Conservation (phyloP, 2,329 filamentous ascomycete genomes). For the Curvularia eragrostidis region DNA sequence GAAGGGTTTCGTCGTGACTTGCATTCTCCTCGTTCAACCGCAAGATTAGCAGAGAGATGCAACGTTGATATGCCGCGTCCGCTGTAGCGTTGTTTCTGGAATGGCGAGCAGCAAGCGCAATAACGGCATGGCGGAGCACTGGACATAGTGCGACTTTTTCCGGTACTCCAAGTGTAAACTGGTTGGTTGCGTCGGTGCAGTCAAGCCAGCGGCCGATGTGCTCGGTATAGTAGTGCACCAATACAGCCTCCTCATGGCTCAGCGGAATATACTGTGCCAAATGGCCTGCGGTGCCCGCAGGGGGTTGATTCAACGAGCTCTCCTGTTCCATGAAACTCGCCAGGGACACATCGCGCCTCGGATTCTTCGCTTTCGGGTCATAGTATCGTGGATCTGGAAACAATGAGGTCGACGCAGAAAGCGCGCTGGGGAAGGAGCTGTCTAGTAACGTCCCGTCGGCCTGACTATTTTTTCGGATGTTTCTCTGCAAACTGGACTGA, state of each 20-base stretch:
- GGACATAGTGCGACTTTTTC: slow-evolving; percentile 37
- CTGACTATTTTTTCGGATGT: slow-evolving; percentile 19
- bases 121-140: slow-evolving; percentile 39
- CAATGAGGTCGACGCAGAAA: slow-evolving; percentile 21
- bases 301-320: not conserved
- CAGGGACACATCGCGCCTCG: slow-evolving; percentile 18
- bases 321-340: slow-evolving; percentile 19
- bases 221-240: slow-evolving; percentile 42
- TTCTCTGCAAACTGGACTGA: slow-evolving; percentile 28
- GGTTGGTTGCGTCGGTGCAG: slow-evolving; percentile 39
- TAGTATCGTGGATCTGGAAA: slow-evolving; percentile 24
- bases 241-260: slow-evolving; percentile 31
- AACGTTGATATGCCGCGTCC: slow-evolving; percentile 36
- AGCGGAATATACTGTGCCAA: slow-evolving; percentile 20
- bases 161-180: slow-evolving; percentile 41
- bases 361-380: slow-evolving; percentile 4
- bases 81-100: slow-evolving; percentile 28
- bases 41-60: slow-evolving; percentile 41
- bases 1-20: slow-evolving; percentile 38
- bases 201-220: slow-evolving; percentile 43
- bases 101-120: slow-evolving; percentile 41
- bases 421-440: slow-evolving; percentile 17
- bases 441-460: slow-evolving; percentile 19
- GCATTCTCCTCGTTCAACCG: slow-evolving; percentile 34
- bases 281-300: slow-evolving; percentile 5